Evolutionary conservation across 2,329 filamentous ascomycete species (phyloP), one percentile per base, ranked within the genome.

Genomic region (Aspergillus proliferans): DNA sequence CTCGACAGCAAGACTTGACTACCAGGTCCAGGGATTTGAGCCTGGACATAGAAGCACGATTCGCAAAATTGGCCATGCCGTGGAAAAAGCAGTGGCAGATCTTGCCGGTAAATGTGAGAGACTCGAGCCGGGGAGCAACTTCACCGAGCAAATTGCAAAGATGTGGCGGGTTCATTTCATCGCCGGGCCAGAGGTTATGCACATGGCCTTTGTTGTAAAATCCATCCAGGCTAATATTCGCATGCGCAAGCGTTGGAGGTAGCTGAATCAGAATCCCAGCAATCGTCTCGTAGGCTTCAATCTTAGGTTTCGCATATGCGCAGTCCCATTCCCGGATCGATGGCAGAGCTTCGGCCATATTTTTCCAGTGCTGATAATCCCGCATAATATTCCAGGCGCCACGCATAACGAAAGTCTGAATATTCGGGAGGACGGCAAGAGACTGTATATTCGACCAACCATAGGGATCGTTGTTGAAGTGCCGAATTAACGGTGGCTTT

Each of bases 321-420:
- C 72, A 76, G 55, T 79, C 73, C 71, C 74, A 76, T 59, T 78
- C 76, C n/a, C 65, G 71, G 14, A 89, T 69, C 52, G 80, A 83
- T 1, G 86, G 86, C 40, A 89, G 64, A 4, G 85, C 84, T 10
- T 70, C 66, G 18, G 81, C 74, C 45, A 90, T 76, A 46, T 74
- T 76, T 48, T 75, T 69, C 67, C 86, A 88, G 64, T 89, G 84
- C 15, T 73, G 70, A 40, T 79, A 71, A 14, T 77, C 73, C 43
- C 86, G 76, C 65, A 88, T 85, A 24, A 89, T 75, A 60, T 89
- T 89, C 86, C 86, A 90, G 56, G 88, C 84, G 6, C 86, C 86
- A 58, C 85, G 83, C 66, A 85, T 85, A 40, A 88, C 80, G 18
- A 89, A 75, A 0, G 84, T 87, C 47, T 78, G 77, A 28, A 89